Evolutionary conservation across 306 rosid genomes (phyloP).

Genomic region (Hylodesmum podocarpum): DNA sequence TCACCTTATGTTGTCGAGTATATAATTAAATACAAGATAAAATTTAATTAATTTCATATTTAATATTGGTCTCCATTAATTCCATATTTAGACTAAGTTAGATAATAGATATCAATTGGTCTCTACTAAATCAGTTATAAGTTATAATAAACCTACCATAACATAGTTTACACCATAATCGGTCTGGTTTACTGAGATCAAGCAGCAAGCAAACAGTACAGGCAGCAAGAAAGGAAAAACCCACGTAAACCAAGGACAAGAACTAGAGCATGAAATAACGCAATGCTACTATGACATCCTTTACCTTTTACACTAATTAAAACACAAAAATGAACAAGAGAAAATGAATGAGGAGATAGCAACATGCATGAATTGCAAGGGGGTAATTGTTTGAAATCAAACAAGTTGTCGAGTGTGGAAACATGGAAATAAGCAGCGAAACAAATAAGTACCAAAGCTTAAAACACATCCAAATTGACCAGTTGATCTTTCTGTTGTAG

Average conservation of each 20-base stretch:
- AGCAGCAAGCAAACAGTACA: background rate
- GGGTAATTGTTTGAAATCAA: background rate
- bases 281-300: background rate
- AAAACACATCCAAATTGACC: constrained; percentile 38
- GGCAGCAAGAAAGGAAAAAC: background rate
- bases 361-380: background rate
- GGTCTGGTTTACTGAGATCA: background rate
- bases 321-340: too few species aligned
- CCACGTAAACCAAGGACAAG: background rate
- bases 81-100: too few species aligned
- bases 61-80: too few species aligned
- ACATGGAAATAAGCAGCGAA: constrained; percentile 64
- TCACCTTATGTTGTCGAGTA: too few species aligned
- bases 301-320: background rate
- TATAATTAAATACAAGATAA: too few species aligned
- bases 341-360: background rate
- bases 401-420: constrained; percentile 35
- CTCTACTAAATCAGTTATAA: too few species aligned
- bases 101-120: too few species aligned
- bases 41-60: too few species aligned
- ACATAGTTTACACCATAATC: background rate
- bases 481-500: constrained; percentile 21
- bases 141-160: background rate
- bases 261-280: background rate
- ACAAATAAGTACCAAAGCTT: constrained; percentile 38